Conservation (phyloP, 768 basidiomycete species). For the Collybia nuda region DNA sequence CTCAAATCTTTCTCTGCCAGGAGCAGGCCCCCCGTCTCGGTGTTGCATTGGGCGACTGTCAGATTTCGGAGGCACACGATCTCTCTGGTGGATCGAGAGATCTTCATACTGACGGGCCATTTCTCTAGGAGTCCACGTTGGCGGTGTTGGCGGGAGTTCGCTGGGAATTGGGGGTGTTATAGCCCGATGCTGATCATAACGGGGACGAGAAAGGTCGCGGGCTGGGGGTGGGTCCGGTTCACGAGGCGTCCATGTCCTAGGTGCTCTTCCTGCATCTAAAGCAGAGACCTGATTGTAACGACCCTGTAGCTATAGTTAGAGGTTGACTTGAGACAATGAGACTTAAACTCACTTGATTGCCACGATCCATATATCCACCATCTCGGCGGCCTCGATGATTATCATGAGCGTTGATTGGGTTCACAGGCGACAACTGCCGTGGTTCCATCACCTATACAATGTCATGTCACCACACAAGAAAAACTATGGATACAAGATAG, state of each 20-base stretch:
- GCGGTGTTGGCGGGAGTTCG: constrained; percentile 25
- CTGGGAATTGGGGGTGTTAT: constrained; percentile 25
- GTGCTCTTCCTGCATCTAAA: constrained; percentile 5
- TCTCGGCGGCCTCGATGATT: not conserved
- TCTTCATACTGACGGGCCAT: not conserved
- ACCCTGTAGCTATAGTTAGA: not conserved
- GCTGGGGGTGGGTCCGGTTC: constrained; percentile 19
- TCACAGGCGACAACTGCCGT: not conserved
- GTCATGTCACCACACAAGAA: not conserved
- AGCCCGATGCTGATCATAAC: constrained; percentile 7
- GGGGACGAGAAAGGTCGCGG: constrained; percentile 5
- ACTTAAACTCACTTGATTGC: no score
- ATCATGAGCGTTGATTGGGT: not conserved
- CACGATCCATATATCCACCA: no score
- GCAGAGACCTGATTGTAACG: constrained; percentile 3
- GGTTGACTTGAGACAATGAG: no score
- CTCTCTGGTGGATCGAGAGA: not conserved
- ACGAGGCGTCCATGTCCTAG: constrained; percentile 20
- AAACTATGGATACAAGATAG: not conserved
- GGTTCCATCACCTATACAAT: constrained; percentile 6
- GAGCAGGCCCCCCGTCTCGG: constrained; percentile 4
- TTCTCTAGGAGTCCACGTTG: constrained; percentile 14
- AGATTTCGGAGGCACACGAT: not conserved
- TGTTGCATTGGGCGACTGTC: constrained; percentile 5
- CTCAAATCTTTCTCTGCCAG: constrained; percentile 2